These are phyloP conservation scores for Colletotrichum limetticola DNA, from an alignment of 2,329 filamentous ascomycete genomes.

Conservation along the genomic window DNA sequence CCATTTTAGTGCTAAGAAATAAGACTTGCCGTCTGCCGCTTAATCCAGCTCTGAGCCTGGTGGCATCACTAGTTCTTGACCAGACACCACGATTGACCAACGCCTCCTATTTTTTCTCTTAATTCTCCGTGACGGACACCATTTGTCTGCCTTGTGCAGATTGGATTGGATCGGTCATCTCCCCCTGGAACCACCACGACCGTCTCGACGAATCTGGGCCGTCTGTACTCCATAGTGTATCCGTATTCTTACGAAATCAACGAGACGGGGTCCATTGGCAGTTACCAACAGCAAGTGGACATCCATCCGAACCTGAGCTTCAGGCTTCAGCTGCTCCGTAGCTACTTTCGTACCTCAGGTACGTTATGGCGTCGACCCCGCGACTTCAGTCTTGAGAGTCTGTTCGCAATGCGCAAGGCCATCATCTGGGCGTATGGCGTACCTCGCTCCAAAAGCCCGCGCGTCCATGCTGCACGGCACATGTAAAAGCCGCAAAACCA, in stretches of 20 bases:
- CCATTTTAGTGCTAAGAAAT: conserved; percentile 20
- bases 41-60: background rate
- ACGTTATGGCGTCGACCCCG: background rate
- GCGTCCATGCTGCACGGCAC: conserved; percentile 5
- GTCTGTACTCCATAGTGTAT: background rate
- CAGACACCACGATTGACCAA: background rate
- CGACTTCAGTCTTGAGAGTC: background rate
- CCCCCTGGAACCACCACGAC: conserved; percentile 11
- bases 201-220: background rate
- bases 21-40: background rate
- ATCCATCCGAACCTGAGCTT: background rate
- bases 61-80: background rate
- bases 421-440: background rate
- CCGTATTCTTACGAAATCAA: background rate
- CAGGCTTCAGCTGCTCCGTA: background rate
- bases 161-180: conserved; percentile 27
- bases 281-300: background rate
- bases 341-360: too few relatives aligned
- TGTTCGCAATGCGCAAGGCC: conserved; percentile 9
- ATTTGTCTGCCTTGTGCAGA: background rate
- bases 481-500: background rate
- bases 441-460: background rate
- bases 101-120: conserved; percentile 3
- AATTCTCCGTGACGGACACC: conserved; percentile 16
- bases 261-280: background rate